These are phyloP conservation scores for Fragilaria radians DNA, from an alignment of 108 stramenopile species.

Conservation along the genomic window DNA sequence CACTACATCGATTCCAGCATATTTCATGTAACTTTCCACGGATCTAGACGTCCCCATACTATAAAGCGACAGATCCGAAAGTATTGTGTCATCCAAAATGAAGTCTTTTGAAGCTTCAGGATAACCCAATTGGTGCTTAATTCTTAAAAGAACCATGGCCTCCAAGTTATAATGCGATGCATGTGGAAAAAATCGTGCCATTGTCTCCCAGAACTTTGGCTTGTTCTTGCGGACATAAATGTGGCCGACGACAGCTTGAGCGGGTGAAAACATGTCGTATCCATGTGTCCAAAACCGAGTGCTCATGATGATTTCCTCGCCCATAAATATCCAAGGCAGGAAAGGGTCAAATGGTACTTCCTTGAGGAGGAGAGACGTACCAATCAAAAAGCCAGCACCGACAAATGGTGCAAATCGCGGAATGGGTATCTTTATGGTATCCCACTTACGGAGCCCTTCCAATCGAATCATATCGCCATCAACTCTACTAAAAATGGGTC, in stretches of 20 bases:
- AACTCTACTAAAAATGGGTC: too few species aligned
- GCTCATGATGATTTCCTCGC: slow-evolving; percentile 86
- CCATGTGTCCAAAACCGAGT: slow-evolving; percentile 84
- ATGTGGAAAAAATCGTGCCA: slow-evolving; percentile 60
- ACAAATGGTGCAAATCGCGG: slow-evolving; percentile 48
- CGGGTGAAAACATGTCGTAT: slow-evolving; percentile 91
- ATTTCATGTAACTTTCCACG: slow-evolving; percentile 43
- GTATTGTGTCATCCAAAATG: slow-evolving; percentile 23
- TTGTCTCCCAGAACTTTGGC: slow-evolving; percentile 93
- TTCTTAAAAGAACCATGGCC: slow-evolving; percentile 38
- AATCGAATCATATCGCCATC: too few species aligned
- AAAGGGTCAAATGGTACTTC: slow-evolving; percentile 93
- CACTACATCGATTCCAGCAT: slow-evolving; percentile 46
- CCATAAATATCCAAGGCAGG: slow-evolving; percentile 96
- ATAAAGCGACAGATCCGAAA: slow-evolving; percentile 47
- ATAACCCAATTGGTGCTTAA: slow-evolving; percentile 75
- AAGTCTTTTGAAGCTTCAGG: slow-evolving; percentile 27
- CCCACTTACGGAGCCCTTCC: too few species aligned
- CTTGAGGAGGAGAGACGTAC: slow-evolving; percentile 58
- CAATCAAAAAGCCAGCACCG: slow-evolving; percentile 95
- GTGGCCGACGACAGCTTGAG: slow-evolving; percentile 79
- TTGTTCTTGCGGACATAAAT: slow-evolving; percentile 82
- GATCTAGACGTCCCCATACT: slow-evolving; percentile 47
- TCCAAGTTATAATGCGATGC: slow-evolving; percentile 32
- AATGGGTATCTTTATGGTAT: too few species aligned